Conservation (phyloP, 306 rosid genomes). For the Prinsepia uniflora region DNA sequence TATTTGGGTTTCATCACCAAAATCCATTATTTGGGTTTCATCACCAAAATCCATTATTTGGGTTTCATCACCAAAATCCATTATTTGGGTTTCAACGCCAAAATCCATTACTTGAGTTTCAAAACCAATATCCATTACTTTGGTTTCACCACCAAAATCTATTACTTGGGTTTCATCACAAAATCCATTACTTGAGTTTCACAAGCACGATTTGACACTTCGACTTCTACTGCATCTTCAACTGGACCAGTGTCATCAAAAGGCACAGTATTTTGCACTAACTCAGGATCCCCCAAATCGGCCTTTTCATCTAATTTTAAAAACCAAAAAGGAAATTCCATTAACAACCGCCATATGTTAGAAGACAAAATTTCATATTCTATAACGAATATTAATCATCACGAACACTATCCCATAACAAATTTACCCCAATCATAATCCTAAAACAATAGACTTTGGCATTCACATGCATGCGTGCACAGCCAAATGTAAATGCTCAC, state of each 20-base stretch:
- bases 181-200: constrained; percentile 46
- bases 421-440: background rate
- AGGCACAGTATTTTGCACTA: constrained; percentile 34
- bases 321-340: background rate
- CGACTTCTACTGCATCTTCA: constrained; percentile 23
- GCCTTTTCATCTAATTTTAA: constrained; percentile 33
- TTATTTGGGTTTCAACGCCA: background rate
- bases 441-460: background rate
- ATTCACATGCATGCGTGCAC: background rate
- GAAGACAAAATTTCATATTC: background rate
- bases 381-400: background rate
- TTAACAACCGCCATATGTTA: background rate
- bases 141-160: constrained; percentile 39
- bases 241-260: constrained; percentile 24
- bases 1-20: constrained; percentile 31
- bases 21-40: background rate
- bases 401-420: background rate
- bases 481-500: background rate
- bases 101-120: constrained; percentile 53
- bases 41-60: constrained; percentile 13
- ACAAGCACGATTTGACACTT: constrained; percentile 3
- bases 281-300: constrained; percentile 26
- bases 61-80: constrained; percentile 33
- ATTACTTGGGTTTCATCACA: constrained; percentile 52
- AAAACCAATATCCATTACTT: constrained; percentile 33